These are phyloP conservation scores for Diplogelasinospora grovesii DNA, from an alignment of 495 filamentous ascomycete species.

Conservation along the genomic window DNA sequence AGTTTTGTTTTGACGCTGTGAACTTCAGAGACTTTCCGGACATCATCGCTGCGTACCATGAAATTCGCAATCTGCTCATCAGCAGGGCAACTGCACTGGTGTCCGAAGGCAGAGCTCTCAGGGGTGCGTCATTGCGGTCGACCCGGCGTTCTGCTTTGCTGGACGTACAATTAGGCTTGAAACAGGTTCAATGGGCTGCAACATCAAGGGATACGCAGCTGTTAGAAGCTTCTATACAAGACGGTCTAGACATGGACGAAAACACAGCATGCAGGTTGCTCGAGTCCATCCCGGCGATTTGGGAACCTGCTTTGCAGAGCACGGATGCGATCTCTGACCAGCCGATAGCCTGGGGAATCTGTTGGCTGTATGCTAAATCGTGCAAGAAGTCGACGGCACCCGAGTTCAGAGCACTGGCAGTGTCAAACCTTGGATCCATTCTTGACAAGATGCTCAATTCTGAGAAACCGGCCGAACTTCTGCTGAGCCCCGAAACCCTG, in stretches of 20 bases:
- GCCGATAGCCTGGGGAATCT: too few relatives aligned
- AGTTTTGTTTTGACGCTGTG: too few relatives aligned
- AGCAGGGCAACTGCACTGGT: too few relatives aligned
- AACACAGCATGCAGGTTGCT: conserved; percentile 27
- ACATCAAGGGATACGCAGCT: too few relatives aligned
- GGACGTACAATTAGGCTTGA: conserved; percentile 12
- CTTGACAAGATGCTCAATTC: conserved; percentile 22
- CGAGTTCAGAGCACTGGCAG: conserved; percentile 30
- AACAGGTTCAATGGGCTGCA: conserved; percentile 7
- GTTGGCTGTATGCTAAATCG: conserved; percentile 19
- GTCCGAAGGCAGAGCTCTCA: too few relatives aligned
- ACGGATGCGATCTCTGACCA: neutral
- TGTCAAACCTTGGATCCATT: conserved; percentile 29
- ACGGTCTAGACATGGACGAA: conserved; percentile 13
- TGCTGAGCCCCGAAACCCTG: conserved; percentile 19
- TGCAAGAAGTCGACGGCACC: conserved; percentile 17
- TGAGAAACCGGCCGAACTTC: conserved; percentile 6
- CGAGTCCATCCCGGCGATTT: conserved; percentile 21
- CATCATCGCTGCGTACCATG: conserved; percentile 33
- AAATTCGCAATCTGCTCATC: conserved; percentile 31
- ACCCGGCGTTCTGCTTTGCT: conserved; percentile 17
- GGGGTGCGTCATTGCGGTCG: too few relatives aligned
- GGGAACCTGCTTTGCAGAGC: conserved; percentile 10
- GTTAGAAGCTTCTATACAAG: too few relatives aligned
- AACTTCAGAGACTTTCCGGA: conserved; percentile 26